Evolutionary conservation across 345 rosid species (phyloP), one percentile per base, ranked within the genome.

Genomic region (Turritis glabra): DNA sequence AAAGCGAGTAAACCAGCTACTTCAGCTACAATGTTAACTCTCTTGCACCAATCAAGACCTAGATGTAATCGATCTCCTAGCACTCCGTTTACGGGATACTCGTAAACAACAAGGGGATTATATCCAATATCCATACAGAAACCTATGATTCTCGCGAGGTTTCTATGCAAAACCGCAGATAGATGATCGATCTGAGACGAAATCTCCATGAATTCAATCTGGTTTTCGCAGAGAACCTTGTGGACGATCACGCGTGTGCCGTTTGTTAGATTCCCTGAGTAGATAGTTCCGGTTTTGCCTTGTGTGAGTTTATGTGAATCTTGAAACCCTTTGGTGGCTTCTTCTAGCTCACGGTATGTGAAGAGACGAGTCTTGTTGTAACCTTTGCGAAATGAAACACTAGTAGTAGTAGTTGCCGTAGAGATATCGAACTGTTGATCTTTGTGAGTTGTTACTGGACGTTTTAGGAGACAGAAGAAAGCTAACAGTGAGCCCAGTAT

Each of bases 191-290:
- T 80, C 57, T 77, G 66, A 5, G 92, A 86, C 5, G 90, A 76
- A 48, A 85, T 83, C 54, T 85, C 87, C 62, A 82, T 82, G 65
- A 86, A 82, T 43, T 85, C 92, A 33, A 74, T 64, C 68, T 88
- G 89, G 51, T 80, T 86, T 60, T 84, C 81, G 33, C 85, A 86
- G 1, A 79, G 83, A 29, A 87, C 80, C 59, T 84, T 92, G 73
- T 92, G 98, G 29, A 92, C 82, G 43, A 89, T 85, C 59, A 87
- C 76, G 0, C 83, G 88, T 12, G 91, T 86, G 2, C 95, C 90
- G 78, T 88, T 93, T 27, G 74, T 73, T 15, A 88, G 78, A 43
- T 87, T 74, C 1, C 93, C 95, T 1, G 81, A 85, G 74, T 83
- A 88, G 53, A 89, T 77, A 7, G 79, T 74, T 8, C 91, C 90